Evolutionary conservation across 176 grass and related monocot species (phyloP).

Genomic region (Tillandsia fasciculata): DNA sequence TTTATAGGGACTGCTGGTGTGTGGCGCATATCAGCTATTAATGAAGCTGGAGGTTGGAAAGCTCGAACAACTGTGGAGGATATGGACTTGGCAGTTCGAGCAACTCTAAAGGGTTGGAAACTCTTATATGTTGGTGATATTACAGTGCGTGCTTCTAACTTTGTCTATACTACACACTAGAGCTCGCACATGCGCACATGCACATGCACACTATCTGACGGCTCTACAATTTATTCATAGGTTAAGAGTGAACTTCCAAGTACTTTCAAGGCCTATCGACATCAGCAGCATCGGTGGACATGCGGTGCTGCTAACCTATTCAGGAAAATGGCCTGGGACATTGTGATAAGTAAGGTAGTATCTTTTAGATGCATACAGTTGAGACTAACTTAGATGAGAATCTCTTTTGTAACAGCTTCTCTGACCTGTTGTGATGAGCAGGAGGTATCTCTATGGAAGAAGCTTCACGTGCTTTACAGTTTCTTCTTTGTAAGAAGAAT

Average conservation of each 20-base stretch:
- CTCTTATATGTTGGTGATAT: slow-evolving; percentile 60
- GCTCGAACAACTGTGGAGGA: slow-evolving; percentile 72
- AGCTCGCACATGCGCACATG: neutral
- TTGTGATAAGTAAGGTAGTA: slow-evolving; percentile 40
- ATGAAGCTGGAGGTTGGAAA: slow-evolving; percentile 66
- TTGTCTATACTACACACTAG: neutral
- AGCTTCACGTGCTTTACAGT: slow-evolving; percentile 61
- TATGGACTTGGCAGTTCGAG: slow-evolving; percentile 69
- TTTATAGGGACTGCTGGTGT: slow-evolving; percentile 56
- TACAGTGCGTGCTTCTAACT: slow-evolving; percentile 28
- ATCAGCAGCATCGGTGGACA: slow-evolving; percentile 73
- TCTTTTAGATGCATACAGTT: slow-evolving; percentile 1
- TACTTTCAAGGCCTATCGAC: slow-evolving; percentile 51
- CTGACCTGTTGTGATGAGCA: slow-evolving; percentile 15
- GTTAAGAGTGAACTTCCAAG: slow-evolving; percentile 71
- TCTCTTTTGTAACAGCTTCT: neutral
- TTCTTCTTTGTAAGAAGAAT: slow-evolving; percentile 67
- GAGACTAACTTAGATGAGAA: neutral
- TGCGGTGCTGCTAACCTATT: slow-evolving; percentile 65
- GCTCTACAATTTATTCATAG: slow-evolving; percentile 15
- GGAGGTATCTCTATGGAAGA: slow-evolving; percentile 59
- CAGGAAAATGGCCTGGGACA: slow-evolving; percentile 47
- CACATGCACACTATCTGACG: neutral
- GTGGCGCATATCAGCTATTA: slow-evolving; percentile 44
- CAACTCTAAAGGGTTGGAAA: slow-evolving; percentile 62